phyloP scores from a whole-genome alignment of 176 grass and related monocot species.

The Oryza coarctata region DNA sequence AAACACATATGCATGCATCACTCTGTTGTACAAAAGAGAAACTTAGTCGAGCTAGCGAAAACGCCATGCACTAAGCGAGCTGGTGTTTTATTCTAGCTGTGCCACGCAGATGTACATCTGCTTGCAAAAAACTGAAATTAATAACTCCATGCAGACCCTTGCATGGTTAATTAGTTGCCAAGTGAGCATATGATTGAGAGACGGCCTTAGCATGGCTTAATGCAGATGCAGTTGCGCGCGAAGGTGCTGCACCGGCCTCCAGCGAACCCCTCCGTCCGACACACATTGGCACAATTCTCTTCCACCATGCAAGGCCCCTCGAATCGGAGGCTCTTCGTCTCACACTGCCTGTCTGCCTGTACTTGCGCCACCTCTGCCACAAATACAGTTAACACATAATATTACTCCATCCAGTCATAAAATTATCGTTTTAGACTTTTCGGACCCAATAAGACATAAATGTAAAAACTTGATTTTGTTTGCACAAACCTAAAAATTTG shows the following conservation, averaged over 20 bases:
- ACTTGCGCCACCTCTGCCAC: slow-evolving; percentile 36
- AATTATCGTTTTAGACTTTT: too few relatives aligned
- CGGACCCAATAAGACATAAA: too few relatives aligned
- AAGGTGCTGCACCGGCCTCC: slow-evolving; percentile 35
- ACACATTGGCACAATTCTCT: slow-evolving; percentile 43
- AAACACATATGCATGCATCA: background rate
- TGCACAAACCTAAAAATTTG: too few relatives aligned
- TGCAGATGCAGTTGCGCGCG: slow-evolving; percentile 42
- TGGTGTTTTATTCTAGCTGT: background rate
- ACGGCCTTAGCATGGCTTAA: slow-evolving; percentile 20
- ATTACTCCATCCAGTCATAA: too few relatives aligned
- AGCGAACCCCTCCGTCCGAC: slow-evolving; percentile 45
- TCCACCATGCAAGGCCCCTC: slow-evolving; percentile 31
- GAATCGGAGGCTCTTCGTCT: slow-evolving; percentile 47
- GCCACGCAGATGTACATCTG: background rate
- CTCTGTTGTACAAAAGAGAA: background rate
- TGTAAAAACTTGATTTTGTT: too few relatives aligned
- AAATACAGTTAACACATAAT: background rate
- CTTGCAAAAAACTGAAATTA: background rate
- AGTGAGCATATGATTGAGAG: too few relatives aligned
- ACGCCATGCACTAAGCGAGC: background rate
- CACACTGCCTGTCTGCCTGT: slow-evolving; percentile 32
- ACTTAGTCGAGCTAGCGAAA: background rate
- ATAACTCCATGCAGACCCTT: background rate
- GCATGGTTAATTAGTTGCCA: background rate